Base-by-base conservation (phyloP, 164 flowering plant genomes). In the Houttuynia cordata region DNA sequence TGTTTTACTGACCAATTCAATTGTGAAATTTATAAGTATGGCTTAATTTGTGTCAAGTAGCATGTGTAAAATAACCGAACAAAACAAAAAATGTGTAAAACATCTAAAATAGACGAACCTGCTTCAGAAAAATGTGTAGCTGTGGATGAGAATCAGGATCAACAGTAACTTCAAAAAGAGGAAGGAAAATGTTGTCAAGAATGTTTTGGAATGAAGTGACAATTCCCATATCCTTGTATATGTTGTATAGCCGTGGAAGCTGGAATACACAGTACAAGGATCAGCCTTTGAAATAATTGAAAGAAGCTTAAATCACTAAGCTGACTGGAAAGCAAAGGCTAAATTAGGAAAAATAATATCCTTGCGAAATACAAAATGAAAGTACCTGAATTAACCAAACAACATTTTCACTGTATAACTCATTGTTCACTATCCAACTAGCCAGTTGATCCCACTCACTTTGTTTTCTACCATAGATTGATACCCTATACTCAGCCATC, bases 371-470 rank as follows among this genome's bases (percentile, higher is more conserved):
- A n/a, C 9, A 51, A 24, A 3, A 52, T 17, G 23, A 25, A 24
- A 69, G 53, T 63, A 85, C 97, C 97, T 90, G 97, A 70, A 90
- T 87, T 68, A 90, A 72, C 97, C 95, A 90, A 58, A 91, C 96
- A 71, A 88, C 96, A 71, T 91, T 88, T 70, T 84, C 90, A 67
- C 91, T 84, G 80, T 87, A 90, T 64, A 90, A 72, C 0, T 87
- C 93, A 74, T 94, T 88, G 61, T 94, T 91, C 42, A 91, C 90
- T 57, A 94, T 86, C 99, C 99, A 94, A 76, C 96, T 88, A 25
- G 97, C 99, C 58, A 94, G 59, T 70, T 88, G 95, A 68, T 94
- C 99, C 99, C 99, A 94, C 73, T 91, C 97, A 70, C 96, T 91
- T 74, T 80, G 84, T 75, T 94, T 94, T 74, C 99, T 81, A 60